These are phyloP conservation scores for Crucibulum laeve DNA, from an alignment of 768 basidiomycete genomes.

Conservation along the genomic window DNA sequence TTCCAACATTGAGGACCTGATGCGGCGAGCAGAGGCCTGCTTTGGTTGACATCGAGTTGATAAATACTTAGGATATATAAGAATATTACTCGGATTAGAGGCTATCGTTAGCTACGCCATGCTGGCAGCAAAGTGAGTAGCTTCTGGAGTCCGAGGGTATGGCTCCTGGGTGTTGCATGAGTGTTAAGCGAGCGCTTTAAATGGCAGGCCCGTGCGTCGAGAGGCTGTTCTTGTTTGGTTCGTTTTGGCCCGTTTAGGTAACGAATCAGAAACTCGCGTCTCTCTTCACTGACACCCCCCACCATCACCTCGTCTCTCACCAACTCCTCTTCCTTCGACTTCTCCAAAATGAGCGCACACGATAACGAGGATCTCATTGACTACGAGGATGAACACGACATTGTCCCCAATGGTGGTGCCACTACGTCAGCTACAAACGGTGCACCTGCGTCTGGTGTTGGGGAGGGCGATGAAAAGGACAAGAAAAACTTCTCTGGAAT, in stretches of 20 bases:
- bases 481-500: constrained; percentile 99
- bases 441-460: constrained; percentile 39
- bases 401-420: constrained; percentile 55
- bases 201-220: constrained; percentile 29
- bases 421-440: constrained; percentile 43
- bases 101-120: no score
- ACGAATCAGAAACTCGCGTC: neutral
- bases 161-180: no score
- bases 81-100: no score
- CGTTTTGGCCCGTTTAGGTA: neutral
- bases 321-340: constrained; percentile 19
- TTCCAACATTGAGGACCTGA: constrained; percentile 12
- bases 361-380: constrained; percentile 93
- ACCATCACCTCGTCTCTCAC: constrained; percentile 18
- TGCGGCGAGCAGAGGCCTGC: constrained; percentile 11
- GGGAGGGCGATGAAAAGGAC: constrained; percentile 70
- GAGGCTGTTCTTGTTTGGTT: constrained; percentile 26
- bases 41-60: no score
- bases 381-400: constrained; percentile 89
- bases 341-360: constrained; percentile 62
- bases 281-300: constrained; percentile 19
- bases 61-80: no score
- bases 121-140: no score
- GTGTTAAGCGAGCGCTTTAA: neutral
- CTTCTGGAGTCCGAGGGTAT: no score